Conservation (phyloP, 2,329 filamentous ascomycete genomes). For the Colletotrichum tamarilloi region DNA sequence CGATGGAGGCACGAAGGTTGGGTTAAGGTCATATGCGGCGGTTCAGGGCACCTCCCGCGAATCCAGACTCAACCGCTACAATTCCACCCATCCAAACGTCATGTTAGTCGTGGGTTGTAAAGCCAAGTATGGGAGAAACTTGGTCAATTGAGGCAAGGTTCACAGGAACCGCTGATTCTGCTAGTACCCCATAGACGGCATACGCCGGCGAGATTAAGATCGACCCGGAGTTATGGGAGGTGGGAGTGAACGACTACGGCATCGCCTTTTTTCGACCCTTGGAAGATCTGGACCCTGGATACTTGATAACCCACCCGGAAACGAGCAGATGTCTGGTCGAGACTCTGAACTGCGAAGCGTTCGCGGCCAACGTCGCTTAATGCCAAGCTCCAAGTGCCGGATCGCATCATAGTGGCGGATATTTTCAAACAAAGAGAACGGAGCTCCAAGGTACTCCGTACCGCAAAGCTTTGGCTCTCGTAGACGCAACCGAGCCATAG, state of each 20-base stretch:
- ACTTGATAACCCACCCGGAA: neutral
- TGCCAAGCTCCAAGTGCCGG: conserved; percentile 8
- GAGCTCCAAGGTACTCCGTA: neutral
- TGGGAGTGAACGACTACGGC: neutral
- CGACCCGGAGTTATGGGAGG: neutral
- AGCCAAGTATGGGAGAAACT: neutral
- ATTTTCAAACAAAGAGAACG: neutral
- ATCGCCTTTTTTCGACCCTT: neutral
- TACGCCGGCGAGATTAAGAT: conserved; percentile 19
- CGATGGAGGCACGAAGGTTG: neutral
- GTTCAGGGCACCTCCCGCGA: neutral
- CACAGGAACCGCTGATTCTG: neutral
- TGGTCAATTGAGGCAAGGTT: neutral
- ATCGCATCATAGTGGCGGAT: neutral
- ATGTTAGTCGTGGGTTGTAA: neutral
- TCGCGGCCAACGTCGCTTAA: neutral
- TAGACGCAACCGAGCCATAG: neutral
- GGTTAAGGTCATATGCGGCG: neutral
- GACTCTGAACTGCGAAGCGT: neutral
- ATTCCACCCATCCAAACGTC: neutral
- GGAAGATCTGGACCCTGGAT: neutral
- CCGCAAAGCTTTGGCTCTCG: conserved; percentile 4
- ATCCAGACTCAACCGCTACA: neutral
- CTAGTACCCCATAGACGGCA: neutral
- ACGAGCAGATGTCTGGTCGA: neutral